These are phyloP conservation scores for Paradendryphiella salina DNA, from an alignment of 2,329 filamentous ascomycete genomes.

Conservation along the genomic window DNA sequence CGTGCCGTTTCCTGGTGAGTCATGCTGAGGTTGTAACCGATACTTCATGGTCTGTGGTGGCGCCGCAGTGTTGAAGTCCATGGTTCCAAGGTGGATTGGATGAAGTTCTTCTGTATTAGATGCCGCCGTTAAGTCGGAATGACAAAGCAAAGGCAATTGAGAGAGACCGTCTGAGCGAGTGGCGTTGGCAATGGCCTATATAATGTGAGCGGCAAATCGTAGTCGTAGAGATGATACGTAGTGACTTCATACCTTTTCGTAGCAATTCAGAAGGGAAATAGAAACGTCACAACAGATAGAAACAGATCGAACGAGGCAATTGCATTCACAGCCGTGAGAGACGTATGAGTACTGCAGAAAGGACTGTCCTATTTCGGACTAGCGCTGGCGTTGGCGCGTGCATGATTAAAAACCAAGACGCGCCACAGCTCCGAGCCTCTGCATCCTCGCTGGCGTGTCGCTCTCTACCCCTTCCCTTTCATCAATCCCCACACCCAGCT, in stretches of 20 bases:
- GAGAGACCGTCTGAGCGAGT: background rate
- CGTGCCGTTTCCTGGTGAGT: constrained; percentile 1
- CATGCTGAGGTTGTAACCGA: constrained; percentile 6
- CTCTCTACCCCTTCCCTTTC: constrained; percentile 31
- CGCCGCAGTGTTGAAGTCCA: constrained; percentile 13
- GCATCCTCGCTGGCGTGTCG: constrained; percentile 15
- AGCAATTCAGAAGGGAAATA: background rate
- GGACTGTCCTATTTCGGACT: constrained; percentile 14
- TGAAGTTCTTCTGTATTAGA: background rate
- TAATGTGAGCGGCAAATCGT: background rate
- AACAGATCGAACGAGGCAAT: background rate
- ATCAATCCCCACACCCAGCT: constrained; percentile 24
- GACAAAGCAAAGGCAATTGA: background rate
- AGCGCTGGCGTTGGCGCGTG: constrained; percentile 18
- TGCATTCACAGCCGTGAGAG: constrained; percentile 12
- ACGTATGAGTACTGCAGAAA: constrained; percentile 13
- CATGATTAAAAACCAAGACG: constrained; percentile 15
- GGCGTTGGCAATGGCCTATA: background rate
- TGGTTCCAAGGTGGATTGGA: background rate
- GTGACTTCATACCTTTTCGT: background rate
- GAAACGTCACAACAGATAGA: background rate
- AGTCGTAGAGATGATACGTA: background rate
- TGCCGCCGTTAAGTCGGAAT: background rate
- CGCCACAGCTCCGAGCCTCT: constrained; percentile 13
- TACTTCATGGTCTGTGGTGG: constrained; percentile 11